Conservation (phyloP, 1,284 basidiomycete species). For the Ganoderma resinaceum region DNA sequence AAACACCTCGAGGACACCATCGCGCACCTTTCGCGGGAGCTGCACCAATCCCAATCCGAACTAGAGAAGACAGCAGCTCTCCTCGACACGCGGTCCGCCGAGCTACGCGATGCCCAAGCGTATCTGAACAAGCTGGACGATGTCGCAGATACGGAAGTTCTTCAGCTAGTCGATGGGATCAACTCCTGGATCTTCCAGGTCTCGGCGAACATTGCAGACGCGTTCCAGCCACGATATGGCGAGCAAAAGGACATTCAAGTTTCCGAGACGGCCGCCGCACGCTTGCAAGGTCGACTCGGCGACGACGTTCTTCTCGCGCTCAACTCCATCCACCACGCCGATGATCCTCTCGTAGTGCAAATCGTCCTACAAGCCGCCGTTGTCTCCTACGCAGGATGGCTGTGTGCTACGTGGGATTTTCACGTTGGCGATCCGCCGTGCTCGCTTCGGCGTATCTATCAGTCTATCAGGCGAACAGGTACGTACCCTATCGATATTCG, state of each 20-base stretch:
- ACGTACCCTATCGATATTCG: slow-evolving; percentile 20
- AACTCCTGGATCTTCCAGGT: slow-evolving; percentile 36
- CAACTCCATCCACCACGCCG: slow-evolving; percentile 39
- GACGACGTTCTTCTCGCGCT: slow-evolving; percentile 45
- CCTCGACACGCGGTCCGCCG: slow-evolving; percentile 29
- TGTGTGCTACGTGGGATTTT: slow-evolving; percentile 60
- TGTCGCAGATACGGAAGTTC: slow-evolving; percentile 34
- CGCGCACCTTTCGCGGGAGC: background rate
- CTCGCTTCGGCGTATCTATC: slow-evolving; percentile 54
- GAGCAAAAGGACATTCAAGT: background rate
- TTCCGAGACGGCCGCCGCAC: background rate
- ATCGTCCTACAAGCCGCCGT: slow-evolving; percentile 57
- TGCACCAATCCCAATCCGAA: background rate
- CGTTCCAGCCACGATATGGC: slow-evolving; percentile 12
- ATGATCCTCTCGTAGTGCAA: slow-evolving; percentile 55
- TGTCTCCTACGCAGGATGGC: slow-evolving; percentile 51
- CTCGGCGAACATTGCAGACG: slow-evolving; percentile 27
- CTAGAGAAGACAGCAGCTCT: slow-evolving; percentile 8
- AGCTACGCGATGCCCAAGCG: slow-evolving; percentile 34
- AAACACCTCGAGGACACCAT: background rate
- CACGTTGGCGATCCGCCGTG: slow-evolving; percentile 43
- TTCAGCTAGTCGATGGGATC: slow-evolving; percentile 26
- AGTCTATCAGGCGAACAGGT: slow-evolving; percentile 53
- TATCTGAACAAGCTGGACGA: slow-evolving; percentile 32
- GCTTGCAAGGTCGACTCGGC: slow-evolving; percentile 43